Conservation (phyloP, 75 land plant species). For the Picea sitchensis region DNA sequence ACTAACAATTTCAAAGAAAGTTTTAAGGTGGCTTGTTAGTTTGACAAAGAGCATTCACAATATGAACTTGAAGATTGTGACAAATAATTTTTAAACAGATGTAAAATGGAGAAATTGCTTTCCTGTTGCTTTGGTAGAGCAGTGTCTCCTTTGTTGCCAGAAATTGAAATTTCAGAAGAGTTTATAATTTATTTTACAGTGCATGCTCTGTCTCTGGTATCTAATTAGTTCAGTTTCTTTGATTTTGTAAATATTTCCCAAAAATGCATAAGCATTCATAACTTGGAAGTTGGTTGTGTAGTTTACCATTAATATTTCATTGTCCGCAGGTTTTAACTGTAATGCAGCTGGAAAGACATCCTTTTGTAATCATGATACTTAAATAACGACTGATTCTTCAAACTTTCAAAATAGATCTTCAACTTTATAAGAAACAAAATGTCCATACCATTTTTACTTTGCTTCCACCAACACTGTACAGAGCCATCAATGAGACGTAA, state of each 20-base stretch:
- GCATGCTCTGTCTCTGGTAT: background rate
- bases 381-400: background rate
- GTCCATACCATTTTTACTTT: slow-evolving; percentile 92
- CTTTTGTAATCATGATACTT: background rate
- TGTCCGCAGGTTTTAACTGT: background rate
- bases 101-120: background rate
- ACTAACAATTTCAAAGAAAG: background rate
- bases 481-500: slow-evolving; percentile 82
- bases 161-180: background rate
- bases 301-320: background rate
- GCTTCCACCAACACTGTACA: slow-evolving; percentile 90
- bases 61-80: background rate
- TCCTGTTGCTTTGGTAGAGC: background rate
- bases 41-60: background rate
- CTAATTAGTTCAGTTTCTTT: background rate
- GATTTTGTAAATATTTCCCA: background rate
- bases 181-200: background rate
- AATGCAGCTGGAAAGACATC: background rate
- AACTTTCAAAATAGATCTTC: background rate
- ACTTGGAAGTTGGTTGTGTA: background rate
- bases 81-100: background rate
- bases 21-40: background rate
- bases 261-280: background rate
- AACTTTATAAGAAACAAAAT: background rate
- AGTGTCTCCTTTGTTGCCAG: background rate